Conservation (phyloP, 805 yeast genomes). For the Ogataea minuta region DNA sequence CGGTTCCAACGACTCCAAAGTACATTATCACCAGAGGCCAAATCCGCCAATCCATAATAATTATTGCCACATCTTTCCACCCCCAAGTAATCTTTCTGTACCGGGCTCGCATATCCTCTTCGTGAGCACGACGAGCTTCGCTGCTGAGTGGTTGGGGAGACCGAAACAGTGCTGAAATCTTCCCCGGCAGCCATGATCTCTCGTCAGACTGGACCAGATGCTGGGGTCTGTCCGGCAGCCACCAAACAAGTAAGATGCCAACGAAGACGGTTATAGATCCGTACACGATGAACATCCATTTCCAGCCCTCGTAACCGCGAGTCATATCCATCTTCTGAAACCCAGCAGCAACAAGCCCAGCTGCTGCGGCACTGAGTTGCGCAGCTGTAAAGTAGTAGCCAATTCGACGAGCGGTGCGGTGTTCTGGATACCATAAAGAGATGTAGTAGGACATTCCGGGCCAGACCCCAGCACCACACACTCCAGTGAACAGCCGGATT, state of each 20-base stretch:
- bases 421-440: conserved; percentile 81
- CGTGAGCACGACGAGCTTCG: conserved; percentile 55
- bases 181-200: conserved; percentile 17
- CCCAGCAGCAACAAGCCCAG: conserved; percentile 84
- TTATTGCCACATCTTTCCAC: conserved; percentile 51
- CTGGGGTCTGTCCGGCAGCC: conserved; percentile 81
- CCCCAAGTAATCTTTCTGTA: conserved; percentile 53
- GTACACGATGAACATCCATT: conserved; percentile 79
- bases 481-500: conserved; percentile 66
- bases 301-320: conserved; percentile 76
- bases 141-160: conserved; percentile 48
- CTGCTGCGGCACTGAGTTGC: conserved; percentile 85
- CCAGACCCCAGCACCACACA: conserved; percentile 86
- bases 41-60: conserved; percentile 60
- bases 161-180: conserved; percentile 19
- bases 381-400: conserved; percentile 93
- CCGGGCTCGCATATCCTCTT: conserved; percentile 55
- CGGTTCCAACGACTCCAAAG: conserved; percentile 92
- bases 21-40: conserved; percentile 88
- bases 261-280: conserved; percentile 65
- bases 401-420: conserved; percentile 71
- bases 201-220: conserved; percentile 21
- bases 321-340: conserved; percentile 78
- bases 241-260: conserved; percentile 68
- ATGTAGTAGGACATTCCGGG: conserved; percentile 86